Evolutionary conservation across 805 yeast genomes (phyloP).

Genomic region (Pichia scutulata): DNA sequence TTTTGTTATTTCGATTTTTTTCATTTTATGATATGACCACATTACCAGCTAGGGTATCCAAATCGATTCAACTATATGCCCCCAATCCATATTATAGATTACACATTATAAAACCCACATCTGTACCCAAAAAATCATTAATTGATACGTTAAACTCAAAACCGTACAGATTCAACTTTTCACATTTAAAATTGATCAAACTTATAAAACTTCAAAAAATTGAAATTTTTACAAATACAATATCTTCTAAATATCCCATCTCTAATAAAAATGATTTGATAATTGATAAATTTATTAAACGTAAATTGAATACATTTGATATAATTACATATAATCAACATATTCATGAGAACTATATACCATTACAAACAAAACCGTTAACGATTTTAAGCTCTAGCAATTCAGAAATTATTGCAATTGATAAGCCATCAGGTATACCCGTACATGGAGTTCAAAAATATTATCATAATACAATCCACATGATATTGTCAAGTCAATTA

Average conservation of each 20-base stretch:
- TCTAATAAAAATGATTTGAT: background rate
- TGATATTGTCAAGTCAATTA: conserved; percentile 31
- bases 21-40: background rate
- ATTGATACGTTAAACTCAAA: conserved; percentile 6
- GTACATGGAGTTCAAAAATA: conserved; percentile 44
- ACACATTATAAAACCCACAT: background rate
- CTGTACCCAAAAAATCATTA: background rate
- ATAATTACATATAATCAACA: conserved; percentile 9
- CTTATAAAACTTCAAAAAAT: background rate
- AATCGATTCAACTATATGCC: background rate
- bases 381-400: background rate
- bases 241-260: background rate
- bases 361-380: background rate
- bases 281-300: background rate
- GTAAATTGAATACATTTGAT: background rate
- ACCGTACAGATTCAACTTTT: conserved; percentile 9
- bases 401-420: conserved; percentile 28
- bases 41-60: background rate
- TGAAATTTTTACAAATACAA: background rate
- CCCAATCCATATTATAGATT: background rate
- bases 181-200: background rate
- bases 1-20: background rate
- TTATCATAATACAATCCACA: conserved; percentile 36
- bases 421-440: conserved; percentile 45
- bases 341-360: conserved; percentile 10